Conservation (phyloP, 495 filamentous ascomycete species). For the Penicillium pancosmium region DNA sequence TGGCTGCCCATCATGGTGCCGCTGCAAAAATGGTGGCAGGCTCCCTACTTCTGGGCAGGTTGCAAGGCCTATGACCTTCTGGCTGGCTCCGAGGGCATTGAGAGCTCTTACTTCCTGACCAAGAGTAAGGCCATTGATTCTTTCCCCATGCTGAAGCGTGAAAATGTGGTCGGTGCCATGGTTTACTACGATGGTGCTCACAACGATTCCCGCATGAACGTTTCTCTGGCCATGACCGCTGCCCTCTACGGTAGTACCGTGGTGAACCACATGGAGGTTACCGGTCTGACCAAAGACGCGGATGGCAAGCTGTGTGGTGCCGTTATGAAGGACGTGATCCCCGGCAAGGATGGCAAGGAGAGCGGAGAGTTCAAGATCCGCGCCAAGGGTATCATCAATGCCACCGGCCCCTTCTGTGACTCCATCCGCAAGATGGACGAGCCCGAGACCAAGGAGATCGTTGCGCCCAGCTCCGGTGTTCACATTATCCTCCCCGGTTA, state of each 20-base stretch:
- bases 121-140: constrained; percentile 92
- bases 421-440: constrained; percentile 90
- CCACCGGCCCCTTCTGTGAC: constrained; percentile 95
- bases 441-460: constrained; percentile 75
- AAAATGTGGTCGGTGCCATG: constrained; percentile 83
- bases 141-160: constrained; percentile 95
- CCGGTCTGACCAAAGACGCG: constrained; percentile 75
- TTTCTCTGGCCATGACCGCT: constrained; percentile 92
- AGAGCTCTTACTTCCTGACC: constrained; percentile 95
- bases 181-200: constrained; percentile 98
- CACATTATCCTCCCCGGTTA: constrained; percentile 96
- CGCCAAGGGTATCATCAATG: constrained; percentile 94
- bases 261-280: constrained; percentile 92
- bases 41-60: constrained; percentile 95
- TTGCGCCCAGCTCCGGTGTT: constrained; percentile 90
- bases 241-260: constrained; percentile 92
- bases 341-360: constrained; percentile 56
- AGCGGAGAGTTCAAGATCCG: constrained; percentile 70
- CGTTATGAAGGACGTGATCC: constrained; percentile 71
- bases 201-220: constrained; percentile 99
- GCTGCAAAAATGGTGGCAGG: constrained; percentile 94
- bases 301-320: constrained; percentile 82
- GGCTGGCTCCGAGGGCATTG: constrained; percentile 93
- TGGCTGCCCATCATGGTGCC: constrained; percentile 99
- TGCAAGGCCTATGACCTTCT: constrained; percentile 95